phyloP scores from a whole-genome alignment of 2,329 filamentous ascomycete genomes.

The Sarocladium strictum region DNA sequence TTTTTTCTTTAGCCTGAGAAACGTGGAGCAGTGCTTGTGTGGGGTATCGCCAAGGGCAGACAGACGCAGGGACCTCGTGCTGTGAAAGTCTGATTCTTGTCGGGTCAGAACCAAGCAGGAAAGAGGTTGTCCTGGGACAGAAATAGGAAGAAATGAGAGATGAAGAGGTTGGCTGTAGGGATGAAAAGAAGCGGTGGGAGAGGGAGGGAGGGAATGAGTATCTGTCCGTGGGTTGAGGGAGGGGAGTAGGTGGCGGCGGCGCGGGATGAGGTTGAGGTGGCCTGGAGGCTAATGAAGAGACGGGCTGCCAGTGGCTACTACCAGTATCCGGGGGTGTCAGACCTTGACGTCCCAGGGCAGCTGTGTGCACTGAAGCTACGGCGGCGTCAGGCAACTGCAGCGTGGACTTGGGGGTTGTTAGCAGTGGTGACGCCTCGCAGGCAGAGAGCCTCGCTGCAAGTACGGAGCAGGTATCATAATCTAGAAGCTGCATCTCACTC shows the following conservation, averaged over 20 bases:
- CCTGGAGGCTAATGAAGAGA: not conserved
- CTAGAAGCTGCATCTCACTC: no score
- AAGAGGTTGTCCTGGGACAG: no score
- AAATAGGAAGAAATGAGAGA: no score
- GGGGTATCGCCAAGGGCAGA: not conserved
- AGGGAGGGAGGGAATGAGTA: not conserved
- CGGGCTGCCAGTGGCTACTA: no score
- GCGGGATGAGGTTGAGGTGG: conserved; percentile 1
- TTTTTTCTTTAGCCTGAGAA: not conserved
- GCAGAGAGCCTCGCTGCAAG: no score
- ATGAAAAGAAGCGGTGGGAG: conserved; percentile 3
- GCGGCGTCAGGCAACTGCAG: no score
- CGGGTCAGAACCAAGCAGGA: no score
- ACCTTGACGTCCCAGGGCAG: no score
- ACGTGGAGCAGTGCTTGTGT: not conserved
- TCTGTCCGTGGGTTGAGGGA: not conserved
- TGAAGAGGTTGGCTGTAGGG: not conserved
- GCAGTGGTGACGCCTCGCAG: no score
- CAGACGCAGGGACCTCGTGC: not conserved
- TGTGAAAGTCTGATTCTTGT: not conserved
- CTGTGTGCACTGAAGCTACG: not conserved
- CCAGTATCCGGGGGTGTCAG: no score
- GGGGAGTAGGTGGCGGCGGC: not conserved
- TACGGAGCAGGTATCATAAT: no score
- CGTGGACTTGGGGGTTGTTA: no score